Evolutionary conservation across 495 filamentous ascomycete genomes (phyloP), one percentile per base, ranked within the genome.

Genomic region (Talaromyces liani): DNA sequence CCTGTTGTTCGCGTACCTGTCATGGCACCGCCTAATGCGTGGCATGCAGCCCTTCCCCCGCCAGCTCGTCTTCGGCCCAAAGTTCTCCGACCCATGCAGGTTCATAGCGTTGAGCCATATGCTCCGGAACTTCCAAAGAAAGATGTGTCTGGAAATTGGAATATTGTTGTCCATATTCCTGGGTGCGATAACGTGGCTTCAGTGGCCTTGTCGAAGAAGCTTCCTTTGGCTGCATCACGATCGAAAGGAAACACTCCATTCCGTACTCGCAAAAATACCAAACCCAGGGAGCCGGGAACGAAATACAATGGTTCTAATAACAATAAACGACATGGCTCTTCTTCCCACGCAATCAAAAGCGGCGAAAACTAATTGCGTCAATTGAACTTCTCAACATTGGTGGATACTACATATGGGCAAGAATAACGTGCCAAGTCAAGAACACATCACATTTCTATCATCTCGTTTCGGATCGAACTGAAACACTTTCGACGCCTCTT

Each of bases 1-100:
- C 90, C 90, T 10, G 80, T 84, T 36, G 84, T 93, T 16, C 84
- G 81, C 57, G 78, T 92, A 3, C 89, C 90, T 12, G 77, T 75
- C 24, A 80, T 79, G 63, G 81, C 84, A 27, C 86, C 88, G 7
- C 78, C 83, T 25, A 70, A 71, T 39, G 79, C 78, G 31, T 84
- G 81, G 81, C 68, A 69, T 45, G 70, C 67, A 76, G 85, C 84
- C 27, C 74, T 64, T 6, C 64, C 71, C 25, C 72, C 74, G 25
- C 69, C 73, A 12, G 71, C 67, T 20, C 67, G 72, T 59, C 56
- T 71, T 6, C 77, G 75, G 29, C 68, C 69, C 0, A 79, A 76
- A 64, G 61, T 68, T 62, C 53, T 75, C 18, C 79, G 74, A 62
- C 67, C 71, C 10, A 73, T 77, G 67, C 74, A 80, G 63, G 69